phyloP scores from a whole-genome alignment of 2,329 filamentous ascomycete species.

The Pseudogymnoascus sp. region DNA sequence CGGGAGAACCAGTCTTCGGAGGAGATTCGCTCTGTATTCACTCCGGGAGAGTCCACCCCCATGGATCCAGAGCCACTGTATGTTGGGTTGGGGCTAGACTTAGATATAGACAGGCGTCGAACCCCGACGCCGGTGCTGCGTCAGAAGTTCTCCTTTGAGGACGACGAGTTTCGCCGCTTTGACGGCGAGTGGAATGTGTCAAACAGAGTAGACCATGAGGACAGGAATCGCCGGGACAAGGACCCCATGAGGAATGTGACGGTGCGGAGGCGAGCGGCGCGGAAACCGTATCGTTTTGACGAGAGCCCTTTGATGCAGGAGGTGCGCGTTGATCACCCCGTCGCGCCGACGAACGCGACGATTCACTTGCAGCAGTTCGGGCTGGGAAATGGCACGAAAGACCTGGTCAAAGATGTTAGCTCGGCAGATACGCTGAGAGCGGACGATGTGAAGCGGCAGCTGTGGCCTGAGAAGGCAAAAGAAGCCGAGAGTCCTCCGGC shows the following conservation, averaged over 20 bases:
- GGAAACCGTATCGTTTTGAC: slow-evolving; percentile 17
- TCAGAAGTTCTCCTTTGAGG: slow-evolving; percentile 5
- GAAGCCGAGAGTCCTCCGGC: slow-evolving; percentile 20
- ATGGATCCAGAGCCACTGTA: slow-evolving; percentile 16
- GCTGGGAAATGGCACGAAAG: slow-evolving; percentile 39
- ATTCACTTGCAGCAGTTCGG: slow-evolving; percentile 34
- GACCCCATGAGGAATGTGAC: slow-evolving; percentile 46
- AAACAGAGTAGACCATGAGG: slow-evolving; percentile 27
- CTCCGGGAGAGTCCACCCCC: slow-evolving; percentile 10
- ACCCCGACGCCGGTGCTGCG: slow-evolving; percentile 18
- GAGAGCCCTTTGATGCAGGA: slow-evolving; percentile 29
- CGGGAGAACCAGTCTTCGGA: slow-evolving; percentile 56
- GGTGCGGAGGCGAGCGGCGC: slow-evolving; percentile 36
- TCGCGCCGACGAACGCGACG: slow-evolving; percentile 44
- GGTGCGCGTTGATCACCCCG: slow-evolving; percentile 39
- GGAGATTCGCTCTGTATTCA: slow-evolving; percentile 35
- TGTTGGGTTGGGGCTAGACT: slow-evolving; percentile 27
- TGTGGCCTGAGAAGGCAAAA: slow-evolving; percentile 12
- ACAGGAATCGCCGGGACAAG: slow-evolving; percentile 36
- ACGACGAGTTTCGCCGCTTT: slow-evolving; percentile 28
- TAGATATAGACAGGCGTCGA: slow-evolving; percentile 31
- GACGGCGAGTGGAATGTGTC: slow-evolving; percentile 49
- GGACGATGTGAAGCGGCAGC: background rate
- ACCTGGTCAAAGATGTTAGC: slow-evolving; percentile 8
- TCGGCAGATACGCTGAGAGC: background rate